Percentiles rank a stretch among this genome's conserved stretches.
Conservation (phyloP, 1,139 yeast species). For the Debaryomyces sp. region DNA sequence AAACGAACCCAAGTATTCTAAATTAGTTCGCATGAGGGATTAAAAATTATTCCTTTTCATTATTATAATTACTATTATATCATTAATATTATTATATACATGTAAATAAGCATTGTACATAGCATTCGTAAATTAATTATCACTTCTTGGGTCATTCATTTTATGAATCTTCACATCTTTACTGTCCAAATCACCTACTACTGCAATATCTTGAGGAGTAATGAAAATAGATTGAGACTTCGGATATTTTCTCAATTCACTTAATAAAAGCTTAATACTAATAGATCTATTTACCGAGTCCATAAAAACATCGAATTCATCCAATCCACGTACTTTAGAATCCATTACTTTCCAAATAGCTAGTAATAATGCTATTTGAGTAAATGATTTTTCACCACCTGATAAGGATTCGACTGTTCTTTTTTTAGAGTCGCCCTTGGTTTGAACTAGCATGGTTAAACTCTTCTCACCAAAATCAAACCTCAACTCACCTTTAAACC, state of each 20-base stretch:
- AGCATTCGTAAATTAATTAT: conserved; percentile 10
- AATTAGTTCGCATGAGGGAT: not conserved
- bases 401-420: conserved; percentile 84
- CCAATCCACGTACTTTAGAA: conserved; percentile 83
- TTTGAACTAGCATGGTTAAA: conserved; percentile 60
- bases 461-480: conserved; percentile 60
- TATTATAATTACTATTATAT: not conserved
- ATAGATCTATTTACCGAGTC: conserved; percentile 87
- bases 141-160: conserved; percentile 58
- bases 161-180: conserved; percentile 70
- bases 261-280: conserved; percentile 74
- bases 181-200: conserved; percentile 65
- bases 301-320: conserved; percentile 98
- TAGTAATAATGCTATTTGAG: conserved; percentile 84
- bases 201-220: conserved; percentile 92
- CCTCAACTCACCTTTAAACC: conserved; percentile 70
- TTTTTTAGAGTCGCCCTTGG: conserved; percentile 57
- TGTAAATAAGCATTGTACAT: conserved; percentile 6
- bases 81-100: not conserved
- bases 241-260: conserved; percentile 61
- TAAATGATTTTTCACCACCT: conserved; percentile 96
- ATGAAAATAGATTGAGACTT: conserved; percentile 88
- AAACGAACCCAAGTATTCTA: not conserved
- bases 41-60: not conserved
- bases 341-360: conserved; percentile 96